These are phyloP conservation scores for Pelargonium citronellum DNA, from an alignment of 441 rosid genomes.

Conservation along the genomic window DNA sequence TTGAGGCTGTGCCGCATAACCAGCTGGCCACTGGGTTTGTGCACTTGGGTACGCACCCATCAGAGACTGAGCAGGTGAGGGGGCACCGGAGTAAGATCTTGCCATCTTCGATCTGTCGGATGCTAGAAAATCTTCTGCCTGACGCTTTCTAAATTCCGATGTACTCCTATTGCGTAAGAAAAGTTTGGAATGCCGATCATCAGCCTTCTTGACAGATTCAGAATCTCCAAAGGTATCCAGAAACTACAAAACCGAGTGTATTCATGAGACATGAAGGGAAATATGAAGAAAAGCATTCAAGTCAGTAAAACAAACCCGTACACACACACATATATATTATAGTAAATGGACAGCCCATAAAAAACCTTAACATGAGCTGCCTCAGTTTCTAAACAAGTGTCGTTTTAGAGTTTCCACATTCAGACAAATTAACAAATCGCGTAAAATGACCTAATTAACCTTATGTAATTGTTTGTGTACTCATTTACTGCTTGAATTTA, in stretches of 20 bases:
- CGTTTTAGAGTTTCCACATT: no score
- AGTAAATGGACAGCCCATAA: not conserved
- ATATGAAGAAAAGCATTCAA: not conserved
- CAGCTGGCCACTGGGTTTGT: slow-evolving; percentile 79
- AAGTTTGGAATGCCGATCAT: slow-evolving; percentile 71
- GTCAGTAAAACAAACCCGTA: not conserved
- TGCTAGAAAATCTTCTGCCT: slow-evolving; percentile 66
- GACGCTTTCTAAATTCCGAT: slow-evolving; percentile 70
- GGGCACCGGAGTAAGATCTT: slow-evolving; percentile 47
- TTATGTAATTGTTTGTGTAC: no score
- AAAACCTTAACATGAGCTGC: no score
- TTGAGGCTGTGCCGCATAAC: slow-evolving; percentile 75
- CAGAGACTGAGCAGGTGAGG: slow-evolving; percentile 54
- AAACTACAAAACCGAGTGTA: slow-evolving; percentile 50
- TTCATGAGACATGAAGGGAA: slow-evolving; percentile 1
- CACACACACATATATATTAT: not conserved
- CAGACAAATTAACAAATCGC: no score
- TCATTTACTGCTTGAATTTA: no score
- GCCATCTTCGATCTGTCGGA: slow-evolving; percentile 79
- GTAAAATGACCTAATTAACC: no score
- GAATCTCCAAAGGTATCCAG: slow-evolving; percentile 74
- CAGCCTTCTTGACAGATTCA: slow-evolving; percentile 58
- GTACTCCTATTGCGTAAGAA: slow-evolving; percentile 63
- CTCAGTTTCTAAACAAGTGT: no score
- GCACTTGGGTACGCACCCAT: slow-evolving; percentile 66